These are phyloP conservation scores for Kluyveromyces siamensis DNA, from an alignment of 805 yeast species.

Conservation along the genomic window DNA sequence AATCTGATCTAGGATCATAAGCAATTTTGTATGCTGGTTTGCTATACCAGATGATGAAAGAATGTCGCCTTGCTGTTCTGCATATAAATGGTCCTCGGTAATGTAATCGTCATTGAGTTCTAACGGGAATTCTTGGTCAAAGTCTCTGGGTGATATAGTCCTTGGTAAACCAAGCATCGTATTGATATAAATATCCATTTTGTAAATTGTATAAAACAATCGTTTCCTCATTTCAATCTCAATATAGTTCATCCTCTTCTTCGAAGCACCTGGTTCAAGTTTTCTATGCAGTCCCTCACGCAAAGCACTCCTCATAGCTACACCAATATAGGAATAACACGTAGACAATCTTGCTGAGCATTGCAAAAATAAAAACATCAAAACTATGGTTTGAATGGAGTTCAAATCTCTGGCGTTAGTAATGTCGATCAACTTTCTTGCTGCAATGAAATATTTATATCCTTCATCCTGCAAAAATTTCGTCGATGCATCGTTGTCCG, in stretches of 20 bases:
- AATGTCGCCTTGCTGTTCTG: constrained; percentile 18
- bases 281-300: constrained; percentile 80
- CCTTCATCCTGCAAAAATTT: constrained; percentile 51
- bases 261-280: constrained; percentile 21
- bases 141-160: constrained; percentile 65
- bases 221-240: constrained; percentile 81
- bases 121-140: constrained; percentile 76
- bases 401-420: constrained; percentile 77
- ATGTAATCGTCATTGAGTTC: constrained; percentile 84
- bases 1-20: constrained; percentile 61
- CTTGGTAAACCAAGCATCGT: constrained; percentile 85
- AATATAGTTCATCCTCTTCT: constrained; percentile 38
- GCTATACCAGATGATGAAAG: constrained; percentile 47
- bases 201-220: constrained; percentile 79
- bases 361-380: constrained; percentile 79
- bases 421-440: constrained; percentile 74
- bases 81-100: constrained; percentile 42
- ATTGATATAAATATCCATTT: constrained; percentile 84
- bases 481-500: constrained; percentile 6
- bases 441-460: constrained; percentile 75
- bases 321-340: constrained; percentile 85
- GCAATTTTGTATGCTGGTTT: constrained; percentile 71
- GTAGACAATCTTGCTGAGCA: constrained; percentile 85
- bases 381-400: constrained; percentile 77
- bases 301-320: constrained; percentile 76